Evolutionary conservation across 106 monocot species (phyloP), one percentile per base, ranked within the genome.

Genomic region (Dendrobium huoshanense): DNA sequence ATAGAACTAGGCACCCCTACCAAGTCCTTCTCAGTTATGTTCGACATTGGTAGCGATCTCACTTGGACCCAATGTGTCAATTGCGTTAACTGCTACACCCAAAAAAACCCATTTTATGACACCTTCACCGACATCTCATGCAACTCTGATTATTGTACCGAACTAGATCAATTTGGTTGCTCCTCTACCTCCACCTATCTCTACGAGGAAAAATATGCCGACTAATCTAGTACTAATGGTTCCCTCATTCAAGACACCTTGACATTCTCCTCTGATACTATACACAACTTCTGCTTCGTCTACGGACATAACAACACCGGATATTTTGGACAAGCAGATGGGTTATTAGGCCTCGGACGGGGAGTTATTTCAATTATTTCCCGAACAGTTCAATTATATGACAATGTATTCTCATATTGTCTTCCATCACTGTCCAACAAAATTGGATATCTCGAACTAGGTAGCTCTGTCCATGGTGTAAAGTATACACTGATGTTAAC

Each of bases 321-420:
- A 33, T 33, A 33, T 33, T 33, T 33, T 1, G 33, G 33, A 1
- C 33, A 33, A 33, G 1, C 2, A 33, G 33, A 1, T 33, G 33
- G 33, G 33, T 33, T 33, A 33, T 33, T 33, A 33, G 33, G 33
- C 33, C 33, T 33, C 33, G 33, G 33, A 0, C 33, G 33, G 33
- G 33, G 1, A 13, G 40, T 24, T 9, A 25, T 49, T 9, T 90
- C 90, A 7, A 10, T 90, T 16, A 77, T 87, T 2, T 73, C 73
- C 9, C 90, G 87, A 19, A 80, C 90, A 0, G 27, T 54, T 0
- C 11, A 24, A 8, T 77, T 43, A 43, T 85, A 80, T 29, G 73
- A 77, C 11, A 77, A 65, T 0, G 77, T 75, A 10, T 90, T 90
- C 77, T 87, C 90, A 9, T 90, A 90, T 83, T 90, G 90, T 55